Evolutionary conservation across 2,329 filamentous ascomycete species (phyloP).

Genomic region (Talaromyces sp.): DNA sequence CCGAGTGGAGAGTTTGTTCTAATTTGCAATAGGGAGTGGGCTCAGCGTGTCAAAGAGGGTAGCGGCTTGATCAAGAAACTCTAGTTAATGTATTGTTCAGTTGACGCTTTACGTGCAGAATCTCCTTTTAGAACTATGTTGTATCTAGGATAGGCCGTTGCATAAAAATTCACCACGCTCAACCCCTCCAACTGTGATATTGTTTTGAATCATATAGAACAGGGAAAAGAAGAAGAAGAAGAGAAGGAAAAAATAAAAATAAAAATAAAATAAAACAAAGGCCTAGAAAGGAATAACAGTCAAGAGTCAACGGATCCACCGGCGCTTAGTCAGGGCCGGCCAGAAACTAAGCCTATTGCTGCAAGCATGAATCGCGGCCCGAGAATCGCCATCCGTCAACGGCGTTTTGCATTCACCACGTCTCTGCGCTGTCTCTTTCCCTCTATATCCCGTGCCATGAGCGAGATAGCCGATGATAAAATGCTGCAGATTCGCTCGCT

Average conservation of each 20-base stretch:
- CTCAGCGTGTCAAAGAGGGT: conserved; percentile 43
- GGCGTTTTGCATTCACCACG: background rate
- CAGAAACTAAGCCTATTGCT: background rate
- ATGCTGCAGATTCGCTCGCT: conserved; percentile 27
- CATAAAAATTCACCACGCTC: background rate
- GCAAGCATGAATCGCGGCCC: background rate
- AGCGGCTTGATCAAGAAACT: conserved; percentile 43
- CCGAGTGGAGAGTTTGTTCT: background rate
- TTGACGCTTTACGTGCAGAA: background rate
- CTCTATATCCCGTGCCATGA: conserved; percentile 13
- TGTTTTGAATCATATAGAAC: background rate
- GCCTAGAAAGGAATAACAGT: background rate
- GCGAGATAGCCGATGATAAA: conserved; percentile 18
- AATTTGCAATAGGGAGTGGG: conserved; percentile 42
- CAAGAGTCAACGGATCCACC: background rate
- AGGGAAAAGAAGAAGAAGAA: background rate
- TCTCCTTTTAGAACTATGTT: background rate
- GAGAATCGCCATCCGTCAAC: background rate
- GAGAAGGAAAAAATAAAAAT: background rate
- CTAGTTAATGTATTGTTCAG: background rate
- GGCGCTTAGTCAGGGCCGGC: background rate
- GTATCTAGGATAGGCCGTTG: background rate
- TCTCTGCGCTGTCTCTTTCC: conserved; percentile 13
- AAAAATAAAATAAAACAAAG: background rate
- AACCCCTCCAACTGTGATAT: background rate